These are phyloP conservation scores for Plasmodium blacklocki DNA, from an alignment of 169 alveolate genomes.

Conservation along the genomic window DNA sequence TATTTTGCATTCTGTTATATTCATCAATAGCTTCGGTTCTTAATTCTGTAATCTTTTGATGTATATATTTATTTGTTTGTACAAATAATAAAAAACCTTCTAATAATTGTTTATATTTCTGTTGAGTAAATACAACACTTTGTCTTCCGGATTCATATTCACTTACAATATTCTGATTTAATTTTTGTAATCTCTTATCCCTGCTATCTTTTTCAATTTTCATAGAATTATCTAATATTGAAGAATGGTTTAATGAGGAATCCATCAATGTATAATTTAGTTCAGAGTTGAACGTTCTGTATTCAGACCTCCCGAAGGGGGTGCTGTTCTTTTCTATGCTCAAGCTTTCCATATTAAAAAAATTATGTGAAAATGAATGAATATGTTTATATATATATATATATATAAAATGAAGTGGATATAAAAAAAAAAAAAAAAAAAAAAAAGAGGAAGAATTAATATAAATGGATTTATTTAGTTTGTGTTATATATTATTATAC, in stretches of 20 bases:
- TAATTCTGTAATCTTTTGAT: slow-evolving; percentile 50
- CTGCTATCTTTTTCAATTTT: slow-evolving; percentile 45
- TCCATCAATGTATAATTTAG: slow-evolving; percentile 62
- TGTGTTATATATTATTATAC: too few relatives aligned
- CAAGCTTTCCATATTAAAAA: slow-evolving; percentile 33
- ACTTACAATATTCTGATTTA: slow-evolving; percentile 55
- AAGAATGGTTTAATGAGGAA: slow-evolving; percentile 57
- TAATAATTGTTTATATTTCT: slow-evolving; percentile 60
- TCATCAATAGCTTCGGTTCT: slow-evolving; percentile 70
- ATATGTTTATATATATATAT: not conserved
- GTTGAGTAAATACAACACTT: slow-evolving; percentile 74
- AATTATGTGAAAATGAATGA: too few relatives aligned
- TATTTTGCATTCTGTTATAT: slow-evolving; percentile 57
- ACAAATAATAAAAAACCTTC: slow-evolving; percentile 59
- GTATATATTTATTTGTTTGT: slow-evolving; percentile 64
- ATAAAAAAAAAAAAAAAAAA: slow-evolving; percentile 10
- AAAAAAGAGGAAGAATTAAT: not conserved
- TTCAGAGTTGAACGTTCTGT: slow-evolving; percentile 32
- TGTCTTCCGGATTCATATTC: slow-evolving; percentile 73
- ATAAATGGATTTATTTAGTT: too few relatives aligned
- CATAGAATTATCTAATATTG: slow-evolving; percentile 64
- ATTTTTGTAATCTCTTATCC: slow-evolving; percentile 42
- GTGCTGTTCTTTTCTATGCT: slow-evolving; percentile 47
- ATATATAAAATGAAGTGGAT: not conserved
- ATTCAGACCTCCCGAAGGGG: slow-evolving; percentile 58